These are phyloP conservation scores for Aureobasidium sp. DNA, from an alignment of 2,329 filamentous ascomycete genomes.

Conservation along the genomic window DNA sequence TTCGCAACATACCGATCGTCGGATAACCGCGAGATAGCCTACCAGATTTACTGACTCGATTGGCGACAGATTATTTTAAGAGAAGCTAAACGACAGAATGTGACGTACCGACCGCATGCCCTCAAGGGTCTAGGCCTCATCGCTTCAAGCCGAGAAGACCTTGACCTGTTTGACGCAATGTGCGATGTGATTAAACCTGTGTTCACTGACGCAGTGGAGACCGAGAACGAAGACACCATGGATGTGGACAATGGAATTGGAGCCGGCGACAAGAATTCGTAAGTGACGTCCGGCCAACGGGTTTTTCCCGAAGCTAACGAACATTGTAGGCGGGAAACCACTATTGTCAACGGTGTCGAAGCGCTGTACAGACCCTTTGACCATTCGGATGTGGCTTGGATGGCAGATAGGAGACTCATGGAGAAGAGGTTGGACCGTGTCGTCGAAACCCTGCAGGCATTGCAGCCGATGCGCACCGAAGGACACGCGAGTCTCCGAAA, in stretches of 20 bases:
- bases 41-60: slow-evolving; percentile 1
- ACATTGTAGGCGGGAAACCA: not conserved
- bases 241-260: slow-evolving; percentile 51
- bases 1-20: not conserved
- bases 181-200: slow-evolving; percentile 54
- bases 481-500: not conserved
- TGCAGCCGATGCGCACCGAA: slow-evolving; percentile 3
- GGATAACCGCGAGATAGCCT: not conserved
- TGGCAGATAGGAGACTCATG: not conserved
- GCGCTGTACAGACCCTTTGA: slow-evolving; percentile 11
- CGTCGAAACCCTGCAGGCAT: slow-evolving; percentile 1
- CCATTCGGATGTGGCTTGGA: not conserved
- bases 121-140: slow-evolving; percentile 66
- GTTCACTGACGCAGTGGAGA: slow-evolving; percentile 47
- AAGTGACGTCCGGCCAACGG: slow-evolving; percentile 15
- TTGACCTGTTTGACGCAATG: slow-evolving; percentile 62
- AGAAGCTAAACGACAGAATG: slow-evolving; percentile 87
- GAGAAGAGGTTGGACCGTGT: slow-evolving; percentile 4
- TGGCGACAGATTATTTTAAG: slow-evolving; percentile 58
- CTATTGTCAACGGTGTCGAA: slow-evolving; percentile 9
- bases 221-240: slow-evolving; percentile 54
- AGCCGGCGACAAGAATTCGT: slow-evolving; percentile 33
- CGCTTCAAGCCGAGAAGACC: slow-evolving; percentile 56
- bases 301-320: not conserved
- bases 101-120: slow-evolving; percentile 69